Evolutionary conservation across 495 filamentous ascomycete species (phyloP), one percentile per base, ranked within the genome.

Genomic region (Neurospora discreta): DNA sequence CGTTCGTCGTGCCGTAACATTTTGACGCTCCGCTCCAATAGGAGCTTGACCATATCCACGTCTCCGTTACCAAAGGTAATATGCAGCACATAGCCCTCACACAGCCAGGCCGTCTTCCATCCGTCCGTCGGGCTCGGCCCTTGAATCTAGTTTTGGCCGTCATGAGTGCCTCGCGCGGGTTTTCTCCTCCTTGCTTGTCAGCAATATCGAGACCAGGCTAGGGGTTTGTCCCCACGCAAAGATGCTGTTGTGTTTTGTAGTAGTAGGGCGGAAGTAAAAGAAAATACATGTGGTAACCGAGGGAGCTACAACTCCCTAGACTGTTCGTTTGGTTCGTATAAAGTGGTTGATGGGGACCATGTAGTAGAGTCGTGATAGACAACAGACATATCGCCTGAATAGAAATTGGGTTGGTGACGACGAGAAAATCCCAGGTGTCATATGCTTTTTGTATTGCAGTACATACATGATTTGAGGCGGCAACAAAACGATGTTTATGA

Each of bases 401-500:
- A 83, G 83, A 82, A 83, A 79, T 84, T 80, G 78, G 80, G 82
- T 84, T 77, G 83, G 81, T 84, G 84, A 84, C 79, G 78, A 85
- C 70, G 68, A 75, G 75, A 65, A 74, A 75, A 75, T 77, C 70
- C 75, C 72, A 58, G 75, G 75, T 73, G 75, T 73, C 75, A 74
- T 74, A 77, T 75, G 70, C 74, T 71, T 71, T 72, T 70, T 70
- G 0, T 6, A 5, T 36, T 36, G 3, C 33, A 36, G 6, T 36
- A 5, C 33, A 36, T 36, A 13, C 0, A 23, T 30, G 13, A 8
- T 60, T 15, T 26, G 23, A 30, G 16, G 46, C 13, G 20, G 46
- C 16, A 30, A 60, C 16, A 23, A 60, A 5, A 30, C 46, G 46
- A 60, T 60, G 23, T 30, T 16, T 11, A 58, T 26, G 20, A 15